Conservation (phyloP, 768 basidiomycete species). For the Terana coerulea region DNA sequence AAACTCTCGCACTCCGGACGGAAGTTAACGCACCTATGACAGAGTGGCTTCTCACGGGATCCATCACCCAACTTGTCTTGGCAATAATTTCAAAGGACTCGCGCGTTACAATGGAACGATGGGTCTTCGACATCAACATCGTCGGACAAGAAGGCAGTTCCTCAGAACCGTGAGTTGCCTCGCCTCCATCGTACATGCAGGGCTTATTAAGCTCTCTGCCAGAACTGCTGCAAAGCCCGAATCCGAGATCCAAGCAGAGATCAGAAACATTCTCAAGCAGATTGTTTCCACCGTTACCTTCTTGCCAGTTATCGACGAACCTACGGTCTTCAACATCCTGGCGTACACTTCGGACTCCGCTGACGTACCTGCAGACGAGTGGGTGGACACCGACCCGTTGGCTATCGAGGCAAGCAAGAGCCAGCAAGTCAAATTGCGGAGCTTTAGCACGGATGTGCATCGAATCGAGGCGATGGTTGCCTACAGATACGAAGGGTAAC, state of each 20-base stretch:
- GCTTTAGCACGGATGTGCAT: conserved; percentile 97
- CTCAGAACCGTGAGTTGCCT: conserved; percentile 40
- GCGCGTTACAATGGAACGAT: conserved; percentile 86
- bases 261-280: conserved; percentile 96
- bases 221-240: conserved; percentile 67
- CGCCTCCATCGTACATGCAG: neutral
- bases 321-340: conserved; percentile 95
- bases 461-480: conserved; percentile 98
- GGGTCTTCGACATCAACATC: conserved; percentile 96
- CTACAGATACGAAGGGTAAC: conserved; percentile 84
- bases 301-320: conserved; percentile 91
- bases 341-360: conserved; percentile 93
- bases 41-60: conserved; percentile 95
- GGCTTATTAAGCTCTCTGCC: conserved; percentile 1
- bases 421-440: conserved; percentile 91
- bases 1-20: neutral
- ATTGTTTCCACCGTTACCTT: conserved; percentile 97
- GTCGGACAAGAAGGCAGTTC: conserved; percentile 58
- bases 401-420: conserved; percentile 92
- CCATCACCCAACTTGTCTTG: conserved; percentile 91
- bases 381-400: conserved; percentile 93
- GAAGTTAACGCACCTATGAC: neutral
- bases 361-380: conserved; percentile 88
- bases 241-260: conserved; percentile 93
- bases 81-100: conserved; percentile 96